Evolutionary conservation across 805 yeast species (phyloP), one percentile per base, ranked within the genome.

Genomic region (Candida wancherniae): DNA sequence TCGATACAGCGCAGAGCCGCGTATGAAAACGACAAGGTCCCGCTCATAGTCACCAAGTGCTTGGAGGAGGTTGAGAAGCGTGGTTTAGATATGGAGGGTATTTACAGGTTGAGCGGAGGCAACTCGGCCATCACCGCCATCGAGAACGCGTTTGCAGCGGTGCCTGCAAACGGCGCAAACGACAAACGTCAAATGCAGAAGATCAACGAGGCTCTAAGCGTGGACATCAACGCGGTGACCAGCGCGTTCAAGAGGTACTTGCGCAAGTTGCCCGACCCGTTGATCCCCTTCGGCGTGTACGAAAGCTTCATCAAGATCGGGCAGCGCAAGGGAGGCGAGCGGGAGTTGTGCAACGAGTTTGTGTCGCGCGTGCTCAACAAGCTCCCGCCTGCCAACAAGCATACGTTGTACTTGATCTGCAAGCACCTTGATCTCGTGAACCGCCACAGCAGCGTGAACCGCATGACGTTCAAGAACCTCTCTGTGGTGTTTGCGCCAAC

Each of bases 401-500:
- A 61, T 21, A 71, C 83, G 2, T 58, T 92, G 40, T 62, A 58
- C 34, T 44, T 61, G 24, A 60, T 92, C 22, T 63, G 82, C 29
- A 61, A 61, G 26, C 98, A 92, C 63, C 63, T 92, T 42, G 58
- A 67, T 26, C 57, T 63, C 33, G 80, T 92, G 19, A 73, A 76
- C 22, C 54, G 62, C 16, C 65, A 69, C 51, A 66, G 75, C 26
- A 56, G 55, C 9, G 51, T 58, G 25, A 92, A 88, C 53, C 70
- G 88, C 54, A 92, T 92, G 98, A 84, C 73, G 24, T 65, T 73
- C 45, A 78, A 78, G 55, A 87, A 92, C 48, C 59, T 92, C 31
- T 80, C 95, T 0, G 85, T 92, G 25, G 96, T 90, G 6, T 92
- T 92, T 67, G 95, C 96, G 1, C 97, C 98, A 3, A 86, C 96